Percentiles rank a stretch among this genome's conserved stretches.
Conservation (phyloP, 139 green algal species). For the Coccomyxa sp. region DNA sequence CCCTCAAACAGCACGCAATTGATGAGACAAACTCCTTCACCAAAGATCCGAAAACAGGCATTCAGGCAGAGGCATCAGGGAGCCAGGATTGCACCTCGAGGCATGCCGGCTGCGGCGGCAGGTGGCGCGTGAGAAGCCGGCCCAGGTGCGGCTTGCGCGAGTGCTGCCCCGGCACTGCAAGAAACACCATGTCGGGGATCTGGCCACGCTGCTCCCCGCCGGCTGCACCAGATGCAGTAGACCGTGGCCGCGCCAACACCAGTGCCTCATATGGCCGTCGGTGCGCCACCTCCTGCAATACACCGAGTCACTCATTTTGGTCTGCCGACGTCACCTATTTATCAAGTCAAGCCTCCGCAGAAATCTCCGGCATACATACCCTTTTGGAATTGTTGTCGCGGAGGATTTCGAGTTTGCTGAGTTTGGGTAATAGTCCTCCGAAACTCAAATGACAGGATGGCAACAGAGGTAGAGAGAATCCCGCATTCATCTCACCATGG, state of each 20-base stretch:
- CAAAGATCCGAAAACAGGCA: background rate
- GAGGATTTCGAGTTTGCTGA: no score
- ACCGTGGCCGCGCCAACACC: constrained; percentile 26
- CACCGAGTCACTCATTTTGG: background rate
- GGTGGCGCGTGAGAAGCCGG: constrained; percentile 26
- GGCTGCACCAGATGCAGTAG: background rate
- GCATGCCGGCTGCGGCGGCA: constrained; percentile 7
- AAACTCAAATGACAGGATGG: background rate
- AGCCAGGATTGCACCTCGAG: constrained; percentile 28
- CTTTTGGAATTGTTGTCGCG: background rate
- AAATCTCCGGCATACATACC: background rate
- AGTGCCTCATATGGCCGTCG: constrained; percentile 68
- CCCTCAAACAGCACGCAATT: background rate
- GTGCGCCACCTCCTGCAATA: constrained; percentile 37
- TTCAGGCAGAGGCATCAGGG: background rate
- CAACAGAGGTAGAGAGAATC: background rate
- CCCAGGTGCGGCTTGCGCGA: constrained; percentile 64
- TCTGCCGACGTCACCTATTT: background rate
- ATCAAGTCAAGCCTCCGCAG: background rate
- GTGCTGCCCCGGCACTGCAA: constrained; percentile 41
- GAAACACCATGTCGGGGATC: constrained; percentile 18
- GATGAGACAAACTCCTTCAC: background rate
- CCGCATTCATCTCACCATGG: background rate
- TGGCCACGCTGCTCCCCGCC: constrained; percentile 12
- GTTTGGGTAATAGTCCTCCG: background rate